A percentile compares a stretch with the other conserved stretches of the same genome.
phyloP scores from a whole-genome alignment of 768 basidiomycete genomes.

The Coprinopsis strossmayeri region DNA sequence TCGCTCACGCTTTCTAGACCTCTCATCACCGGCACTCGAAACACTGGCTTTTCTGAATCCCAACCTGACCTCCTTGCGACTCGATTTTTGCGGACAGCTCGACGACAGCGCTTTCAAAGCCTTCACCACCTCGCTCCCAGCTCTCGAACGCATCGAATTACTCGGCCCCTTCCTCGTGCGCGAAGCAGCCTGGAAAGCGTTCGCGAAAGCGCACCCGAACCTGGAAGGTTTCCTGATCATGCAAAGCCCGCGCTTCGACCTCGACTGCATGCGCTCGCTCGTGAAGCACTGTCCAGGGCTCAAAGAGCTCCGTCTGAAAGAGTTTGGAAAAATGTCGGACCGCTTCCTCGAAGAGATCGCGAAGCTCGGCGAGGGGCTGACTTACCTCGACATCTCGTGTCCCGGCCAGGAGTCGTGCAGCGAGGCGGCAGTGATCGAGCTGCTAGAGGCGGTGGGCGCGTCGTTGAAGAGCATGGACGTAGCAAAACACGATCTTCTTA shows the following conservation, averaged over 20 bases:
- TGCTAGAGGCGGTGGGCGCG: constrained; percentile 50
- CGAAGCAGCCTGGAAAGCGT: constrained; percentile 61
- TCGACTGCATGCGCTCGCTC: constrained; percentile 56
- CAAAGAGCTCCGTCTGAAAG: constrained; percentile 69
- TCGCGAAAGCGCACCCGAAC: constrained; percentile 58
- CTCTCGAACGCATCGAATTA: constrained; percentile 69
- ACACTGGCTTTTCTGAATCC: constrained; percentile 80
- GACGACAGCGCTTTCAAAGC: constrained; percentile 50
- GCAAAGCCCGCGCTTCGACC: constrained; percentile 82
- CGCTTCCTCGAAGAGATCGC: constrained; percentile 51
- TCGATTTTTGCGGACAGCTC: constrained; percentile 85
- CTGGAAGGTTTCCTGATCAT: constrained; percentile 74
- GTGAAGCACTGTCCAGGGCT: constrained; percentile 47
- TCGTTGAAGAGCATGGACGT: constrained; percentile 58
- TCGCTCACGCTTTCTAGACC: constrained; percentile 35
- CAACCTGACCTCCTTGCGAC: constrained; percentile 67
- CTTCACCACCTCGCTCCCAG: constrained; percentile 58
- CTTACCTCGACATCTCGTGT: constrained; percentile 63
- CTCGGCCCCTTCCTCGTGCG: constrained; percentile 86
- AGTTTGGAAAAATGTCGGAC: constrained; percentile 68
- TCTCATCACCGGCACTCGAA: constrained; percentile 59
- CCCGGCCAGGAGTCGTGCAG: constrained; percentile 43
- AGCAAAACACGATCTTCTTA: constrained; percentile 61
- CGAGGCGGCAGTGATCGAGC: constrained; percentile 46
- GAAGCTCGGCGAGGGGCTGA: constrained; percentile 33